phyloP scores from a whole-genome alignment of 768 basidiomycete species.

The Tephrocybe rancida region DNA sequence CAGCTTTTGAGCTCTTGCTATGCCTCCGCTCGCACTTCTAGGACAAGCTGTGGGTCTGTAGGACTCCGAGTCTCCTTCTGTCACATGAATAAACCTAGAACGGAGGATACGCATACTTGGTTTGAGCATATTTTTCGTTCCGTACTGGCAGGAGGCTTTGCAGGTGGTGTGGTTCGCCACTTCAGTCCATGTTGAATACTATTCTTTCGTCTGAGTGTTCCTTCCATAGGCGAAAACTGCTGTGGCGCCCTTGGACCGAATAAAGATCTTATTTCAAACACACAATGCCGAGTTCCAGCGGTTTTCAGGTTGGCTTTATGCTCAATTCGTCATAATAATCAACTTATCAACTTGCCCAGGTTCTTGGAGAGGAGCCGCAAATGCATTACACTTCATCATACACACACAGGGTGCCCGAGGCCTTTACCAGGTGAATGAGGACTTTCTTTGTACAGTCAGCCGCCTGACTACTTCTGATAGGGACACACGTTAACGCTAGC shows the following conservation, averaged over 20 bases:
- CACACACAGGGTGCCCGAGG: not conserved
- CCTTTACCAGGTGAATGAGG: conserved; percentile 2
- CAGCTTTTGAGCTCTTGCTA: too few relatives aligned
- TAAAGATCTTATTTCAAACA: conserved; percentile 7
- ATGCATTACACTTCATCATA: conserved; percentile 5
- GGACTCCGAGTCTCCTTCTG: too few relatives aligned
- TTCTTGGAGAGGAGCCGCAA: not conserved
- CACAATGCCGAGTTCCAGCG: conserved; percentile 4
- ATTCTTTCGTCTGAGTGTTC: not conserved
- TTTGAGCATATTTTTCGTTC: not conserved
- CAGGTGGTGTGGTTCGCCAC: conserved; percentile 1
- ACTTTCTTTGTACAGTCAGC: not conserved
- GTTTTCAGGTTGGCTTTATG: conserved; percentile 5
- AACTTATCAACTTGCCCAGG: not conserved
- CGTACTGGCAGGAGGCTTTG: conserved; percentile 2
- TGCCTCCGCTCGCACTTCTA: too few relatives aligned
- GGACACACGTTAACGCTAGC: conserved; percentile 2
- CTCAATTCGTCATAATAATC: not conserved
- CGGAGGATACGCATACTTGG: not conserved
- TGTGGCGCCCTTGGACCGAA: conserved; percentile 8
- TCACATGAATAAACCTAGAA: too few relatives aligned
- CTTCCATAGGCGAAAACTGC: conserved; percentile 4
- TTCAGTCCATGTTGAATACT: not conserved
- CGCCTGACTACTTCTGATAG: not conserved
- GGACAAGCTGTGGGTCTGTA: too few relatives aligned